These are phyloP conservation scores for Sphagnum fallax DNA, from an alignment of 228 moss, liverwort and hornwort species.

Conservation along the genomic window DNA sequence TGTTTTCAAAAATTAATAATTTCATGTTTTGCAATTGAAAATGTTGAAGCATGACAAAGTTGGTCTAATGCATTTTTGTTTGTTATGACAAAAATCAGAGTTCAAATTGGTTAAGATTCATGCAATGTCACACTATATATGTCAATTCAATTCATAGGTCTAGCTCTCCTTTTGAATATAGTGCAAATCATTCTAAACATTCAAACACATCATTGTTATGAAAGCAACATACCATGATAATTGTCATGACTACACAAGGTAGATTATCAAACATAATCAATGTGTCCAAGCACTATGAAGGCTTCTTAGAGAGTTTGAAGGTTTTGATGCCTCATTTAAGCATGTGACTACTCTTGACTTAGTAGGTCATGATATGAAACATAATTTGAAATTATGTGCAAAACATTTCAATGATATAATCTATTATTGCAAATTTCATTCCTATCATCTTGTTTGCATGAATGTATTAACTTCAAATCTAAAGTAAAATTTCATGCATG, in stretches of 20 bases:
- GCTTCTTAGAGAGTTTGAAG: too few species aligned
- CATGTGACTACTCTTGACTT: too few species aligned
- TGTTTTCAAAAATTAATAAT: not conserved
- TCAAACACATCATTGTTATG: slow-evolving; percentile 3
- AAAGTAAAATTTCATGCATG: too few species aligned
- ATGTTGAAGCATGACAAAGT: not conserved
- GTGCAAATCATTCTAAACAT: slow-evolving; percentile 5
- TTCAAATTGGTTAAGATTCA: slow-evolving; percentile 10
- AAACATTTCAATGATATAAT: too few species aligned
- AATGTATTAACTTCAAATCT: too few species aligned
- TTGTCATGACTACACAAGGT: not conserved
- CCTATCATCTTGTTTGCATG: too few species aligned
- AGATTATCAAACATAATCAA: slow-evolving; percentile 7
- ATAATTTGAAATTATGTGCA: too few species aligned
- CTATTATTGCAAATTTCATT: too few species aligned
- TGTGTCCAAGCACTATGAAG: not conserved
- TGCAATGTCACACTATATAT: slow-evolving; percentile 3
- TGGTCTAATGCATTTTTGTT: not conserved
- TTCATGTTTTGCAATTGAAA: not conserved
- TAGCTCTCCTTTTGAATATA: slow-evolving; percentile 2
- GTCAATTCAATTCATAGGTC: not conserved
- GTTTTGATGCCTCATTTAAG: too few species aligned
- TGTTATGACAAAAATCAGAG: not conserved
- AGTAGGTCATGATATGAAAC: too few species aligned
- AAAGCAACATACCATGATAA: slow-evolving; percentile 4